Evolutionary conservation across 805 yeast genomes (phyloP).

Genomic region (Metschnikowia noctiluminum): DNA sequence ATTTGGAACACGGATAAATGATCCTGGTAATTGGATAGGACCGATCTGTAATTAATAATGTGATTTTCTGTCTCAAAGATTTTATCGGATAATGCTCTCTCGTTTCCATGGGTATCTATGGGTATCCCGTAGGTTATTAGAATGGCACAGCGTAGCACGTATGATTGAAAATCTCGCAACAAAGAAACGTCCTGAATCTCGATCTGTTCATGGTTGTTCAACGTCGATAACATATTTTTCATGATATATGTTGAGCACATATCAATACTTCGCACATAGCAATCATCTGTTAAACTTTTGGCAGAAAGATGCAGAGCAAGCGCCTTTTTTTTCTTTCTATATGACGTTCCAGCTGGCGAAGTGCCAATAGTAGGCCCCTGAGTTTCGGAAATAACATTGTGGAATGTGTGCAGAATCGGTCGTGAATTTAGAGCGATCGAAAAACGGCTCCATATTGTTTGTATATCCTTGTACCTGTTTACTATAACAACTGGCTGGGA

Average conservation of each 20-base stretch:
- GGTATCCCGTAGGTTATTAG: slow-evolving; percentile 50
- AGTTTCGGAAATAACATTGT: slow-evolving; percentile 51
- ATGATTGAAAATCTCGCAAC: slow-evolving; percentile 44
- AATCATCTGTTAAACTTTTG: slow-evolving; percentile 24
- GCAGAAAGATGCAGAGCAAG: slow-evolving; percentile 44
- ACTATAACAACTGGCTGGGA: slow-evolving; percentile 55
- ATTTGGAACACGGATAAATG: slow-evolving; percentile 46
- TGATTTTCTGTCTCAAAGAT: slow-evolving; percentile 54
- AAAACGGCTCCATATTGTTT: slow-evolving; percentile 47
- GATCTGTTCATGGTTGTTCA: slow-evolving; percentile 12
- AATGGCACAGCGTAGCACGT: slow-evolving; percentile 49
- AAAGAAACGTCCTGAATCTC: slow-evolving; percentile 35
- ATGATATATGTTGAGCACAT: slow-evolving; percentile 32
- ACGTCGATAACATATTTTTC: slow-evolving; percentile 9
- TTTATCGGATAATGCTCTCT: slow-evolving; percentile 42
- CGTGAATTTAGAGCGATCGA: slow-evolving; percentile 60
- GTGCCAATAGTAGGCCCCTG: slow-evolving; percentile 65
- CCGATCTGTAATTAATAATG: slow-evolving; percentile 57
- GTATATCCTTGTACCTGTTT: slow-evolving; percentile 57
- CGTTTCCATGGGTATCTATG: slow-evolving; percentile 40
- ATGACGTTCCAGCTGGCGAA: slow-evolving; percentile 54
- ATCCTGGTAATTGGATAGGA: slow-evolving; percentile 53
- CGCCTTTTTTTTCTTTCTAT: slow-evolving; percentile 45
- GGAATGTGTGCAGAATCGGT: slow-evolving; percentile 67
- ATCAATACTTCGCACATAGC: slow-evolving; percentile 34